Evolutionary conservation across 345 rosid species (phyloP).

Genomic region (Litchi chinensis): DNA sequence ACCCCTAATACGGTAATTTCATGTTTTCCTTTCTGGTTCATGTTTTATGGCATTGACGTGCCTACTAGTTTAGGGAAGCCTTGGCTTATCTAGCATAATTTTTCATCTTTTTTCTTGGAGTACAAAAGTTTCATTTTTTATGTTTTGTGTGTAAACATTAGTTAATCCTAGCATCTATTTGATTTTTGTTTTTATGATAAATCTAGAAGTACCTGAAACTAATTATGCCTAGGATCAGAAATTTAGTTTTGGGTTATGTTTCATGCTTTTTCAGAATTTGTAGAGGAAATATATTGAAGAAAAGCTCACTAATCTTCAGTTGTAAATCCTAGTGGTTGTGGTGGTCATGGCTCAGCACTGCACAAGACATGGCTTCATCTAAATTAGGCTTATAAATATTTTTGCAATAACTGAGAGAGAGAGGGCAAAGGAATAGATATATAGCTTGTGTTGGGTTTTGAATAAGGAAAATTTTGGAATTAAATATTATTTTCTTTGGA

Average conservation of each 20-base stretch:
- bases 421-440: too few relatives aligned
- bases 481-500: too few relatives aligned
- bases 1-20: constrained; percentile 31
- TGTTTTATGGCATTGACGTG: background rate
- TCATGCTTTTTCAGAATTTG: background rate
- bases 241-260: background rate
- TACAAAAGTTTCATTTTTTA: background rate
- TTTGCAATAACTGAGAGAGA: too few relatives aligned
- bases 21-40: constrained; percentile 13
- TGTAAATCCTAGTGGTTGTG: background rate
- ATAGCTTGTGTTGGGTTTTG: too few relatives aligned
- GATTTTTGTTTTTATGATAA: background rate
- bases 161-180: background rate
- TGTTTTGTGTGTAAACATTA: background rate
- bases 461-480: too few relatives aligned
- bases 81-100: background rate
- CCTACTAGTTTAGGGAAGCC: background rate
- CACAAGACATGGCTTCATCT: too few relatives aligned
- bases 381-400: too few relatives aligned
- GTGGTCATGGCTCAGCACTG: background rate
- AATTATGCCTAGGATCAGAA: background rate
- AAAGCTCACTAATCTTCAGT: background rate
- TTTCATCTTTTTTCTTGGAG: background rate
- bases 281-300: background rate
- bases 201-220: background rate